These are phyloP conservation scores for Septoria linicola DNA, from an alignment of 2,329 filamentous ascomycete genomes.

Conservation along the genomic window DNA sequence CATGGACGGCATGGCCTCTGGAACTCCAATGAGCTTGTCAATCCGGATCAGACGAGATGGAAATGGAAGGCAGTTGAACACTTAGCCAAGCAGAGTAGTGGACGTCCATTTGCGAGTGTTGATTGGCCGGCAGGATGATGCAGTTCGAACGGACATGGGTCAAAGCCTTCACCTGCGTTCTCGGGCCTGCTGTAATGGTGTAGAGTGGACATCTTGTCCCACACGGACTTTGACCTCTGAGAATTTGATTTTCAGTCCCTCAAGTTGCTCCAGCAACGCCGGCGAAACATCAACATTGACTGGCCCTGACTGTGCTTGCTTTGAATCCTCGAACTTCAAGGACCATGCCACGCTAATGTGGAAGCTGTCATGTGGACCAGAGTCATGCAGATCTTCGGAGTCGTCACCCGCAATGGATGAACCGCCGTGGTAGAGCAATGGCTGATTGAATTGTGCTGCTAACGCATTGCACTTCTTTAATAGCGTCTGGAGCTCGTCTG, in stretches of 20 bases:
- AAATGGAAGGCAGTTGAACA: constrained; percentile 11
- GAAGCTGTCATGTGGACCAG: constrained; percentile 49
- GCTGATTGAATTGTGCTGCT: constrained; percentile 62
- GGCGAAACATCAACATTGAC: constrained; percentile 3
- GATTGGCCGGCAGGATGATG: neutral
- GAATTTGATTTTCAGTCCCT: constrained; percentile 33
- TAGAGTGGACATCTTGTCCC: constrained; percentile 40
- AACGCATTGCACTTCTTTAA: constrained; percentile 66
- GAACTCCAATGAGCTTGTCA: constrained; percentile 12
- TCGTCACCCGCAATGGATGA: no score
- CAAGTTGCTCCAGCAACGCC: constrained; percentile 16
- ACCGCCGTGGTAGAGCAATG: constrained; percentile 70
- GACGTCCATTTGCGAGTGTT: neutral
- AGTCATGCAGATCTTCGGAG: neutral
- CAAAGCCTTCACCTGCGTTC: neutral
- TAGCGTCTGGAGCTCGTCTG: constrained; percentile 50
- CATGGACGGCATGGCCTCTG: constrained; percentile 8
- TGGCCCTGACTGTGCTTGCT: constrained; percentile 1
- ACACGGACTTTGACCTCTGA: constrained; percentile 50
- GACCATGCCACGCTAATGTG: constrained; percentile 92
- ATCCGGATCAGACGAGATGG: constrained; percentile 15
- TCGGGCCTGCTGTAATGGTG: constrained; percentile 25
- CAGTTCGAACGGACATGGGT: no score
- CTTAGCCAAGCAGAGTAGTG: constrained; percentile 8
- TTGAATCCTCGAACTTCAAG: constrained; percentile 60